These are phyloP conservation scores for Salix viminalis DNA, from an alignment of 345 rosid genomes.

Conservation along the genomic window DNA sequence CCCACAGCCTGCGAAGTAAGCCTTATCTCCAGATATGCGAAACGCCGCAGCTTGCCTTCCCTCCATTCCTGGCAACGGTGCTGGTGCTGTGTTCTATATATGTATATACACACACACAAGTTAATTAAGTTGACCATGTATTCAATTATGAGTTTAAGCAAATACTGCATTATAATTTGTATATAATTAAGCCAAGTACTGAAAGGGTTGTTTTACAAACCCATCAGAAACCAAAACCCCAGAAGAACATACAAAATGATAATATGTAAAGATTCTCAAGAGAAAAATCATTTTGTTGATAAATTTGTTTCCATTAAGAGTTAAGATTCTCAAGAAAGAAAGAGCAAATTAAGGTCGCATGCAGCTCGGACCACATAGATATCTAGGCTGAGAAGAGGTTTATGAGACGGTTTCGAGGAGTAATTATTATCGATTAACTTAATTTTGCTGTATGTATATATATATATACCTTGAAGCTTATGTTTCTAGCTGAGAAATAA, in stretches of 20 bases:
- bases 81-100: slow-evolving; percentile 81
- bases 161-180: background rate
- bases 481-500: slow-evolving; percentile 80
- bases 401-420: too few species aligned
- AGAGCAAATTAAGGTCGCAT: background rate
- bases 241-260: too few species aligned
- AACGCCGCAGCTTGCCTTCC: slow-evolving; percentile 96
- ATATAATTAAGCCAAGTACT: too few species aligned
- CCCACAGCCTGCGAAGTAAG: slow-evolving; percentile 82
- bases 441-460: background rate
- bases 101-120: background rate
- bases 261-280: too few species aligned
- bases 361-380: background rate
- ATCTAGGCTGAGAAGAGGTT: background rate
- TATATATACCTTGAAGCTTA: slow-evolving; percentile 73
- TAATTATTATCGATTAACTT: background rate
- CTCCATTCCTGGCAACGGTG: slow-evolving; percentile 89
- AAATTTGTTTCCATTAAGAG: too few species aligned
- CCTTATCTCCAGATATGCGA: slow-evolving; percentile 89
- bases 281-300: background rate
- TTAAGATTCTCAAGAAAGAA: too few species aligned
- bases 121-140: background rate
- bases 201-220: too few species aligned
- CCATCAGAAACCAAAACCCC: too few species aligned
- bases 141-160: background rate